These are phyloP conservation scores for Vitis riparia DNA, from an alignment of 164 flowering plant species.

Conservation along the genomic window DNA sequence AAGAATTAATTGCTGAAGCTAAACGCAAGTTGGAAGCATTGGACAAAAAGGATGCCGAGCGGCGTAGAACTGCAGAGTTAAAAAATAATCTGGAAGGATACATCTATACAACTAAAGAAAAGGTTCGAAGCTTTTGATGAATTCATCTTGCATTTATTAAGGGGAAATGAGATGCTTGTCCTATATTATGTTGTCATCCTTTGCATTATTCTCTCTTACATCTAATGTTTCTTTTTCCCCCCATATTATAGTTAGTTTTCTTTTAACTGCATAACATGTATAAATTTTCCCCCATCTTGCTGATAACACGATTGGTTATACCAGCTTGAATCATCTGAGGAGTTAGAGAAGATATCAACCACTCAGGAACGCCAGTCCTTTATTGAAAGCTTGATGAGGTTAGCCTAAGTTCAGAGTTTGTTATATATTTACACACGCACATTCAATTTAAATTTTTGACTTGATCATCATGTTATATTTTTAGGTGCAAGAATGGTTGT, in stretches of 20 bases:
- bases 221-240: not conserved
- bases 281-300: not conserved
- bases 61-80: conserved; percentile 91
- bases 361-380: conserved; percentile 72
- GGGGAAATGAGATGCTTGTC: not conserved
- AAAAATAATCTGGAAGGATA: conserved; percentile 92
- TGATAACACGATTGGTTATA: conserved; percentile 8
- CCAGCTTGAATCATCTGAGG: conserved; percentile 80
- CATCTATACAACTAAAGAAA: conserved; percentile 89
- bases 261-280: no score
- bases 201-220: not conserved
- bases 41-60: conserved; percentile 83
- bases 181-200: not conserved
- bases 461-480: conserved; percentile 1
- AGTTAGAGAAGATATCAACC: conserved; percentile 61
- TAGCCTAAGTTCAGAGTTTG: not conserved
- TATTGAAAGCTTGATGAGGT: conserved; percentile 88
- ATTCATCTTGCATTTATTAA: not conserved
- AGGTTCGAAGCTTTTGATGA: conserved; percentile 45
- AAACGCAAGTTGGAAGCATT: conserved; percentile 65
- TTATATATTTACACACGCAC: no score
- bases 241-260: not conserved
- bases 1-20: conserved; percentile 70
- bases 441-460: not conserved
- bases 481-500: conserved; percentile 97